These are phyloP conservation scores for Ophiobolus disseminans DNA, from an alignment of 2,329 filamentous ascomycete species.

Conservation along the genomic window DNA sequence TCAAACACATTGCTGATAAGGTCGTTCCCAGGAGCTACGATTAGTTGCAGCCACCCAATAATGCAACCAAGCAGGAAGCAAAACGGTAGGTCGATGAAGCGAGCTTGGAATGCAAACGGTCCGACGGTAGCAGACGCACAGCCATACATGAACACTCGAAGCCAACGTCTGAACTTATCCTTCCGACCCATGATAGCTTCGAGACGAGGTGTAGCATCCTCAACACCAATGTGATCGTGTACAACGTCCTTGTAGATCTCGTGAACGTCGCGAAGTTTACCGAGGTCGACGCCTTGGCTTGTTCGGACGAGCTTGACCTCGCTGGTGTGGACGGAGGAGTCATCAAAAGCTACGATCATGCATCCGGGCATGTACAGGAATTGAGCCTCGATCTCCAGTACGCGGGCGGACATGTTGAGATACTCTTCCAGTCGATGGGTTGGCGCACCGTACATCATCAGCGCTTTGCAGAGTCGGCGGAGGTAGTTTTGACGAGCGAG, in stretches of 20 bases:
- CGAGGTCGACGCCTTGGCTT: slow-evolving; percentile 73
- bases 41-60: slow-evolving; percentile 76
- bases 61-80: slow-evolving; percentile 78
- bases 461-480: slow-evolving; percentile 79
- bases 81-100: slow-evolving; percentile 78
- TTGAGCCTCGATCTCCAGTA: slow-evolving; percentile 86
- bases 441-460: slow-evolving; percentile 91
- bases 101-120: slow-evolving; percentile 79
- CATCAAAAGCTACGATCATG: slow-evolving; percentile 93
- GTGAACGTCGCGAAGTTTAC: slow-evolving; percentile 75
- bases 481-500: slow-evolving; percentile 83
- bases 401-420: slow-evolving; percentile 86
- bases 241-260: slow-evolving; percentile 84
- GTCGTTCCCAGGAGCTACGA: slow-evolving; percentile 75
- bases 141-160: slow-evolving; percentile 72
- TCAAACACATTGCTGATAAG: slow-evolving; percentile 66
- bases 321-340: slow-evolving; percentile 75
- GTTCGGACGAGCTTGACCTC: slow-evolving; percentile 78
- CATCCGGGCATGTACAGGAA: slow-evolving; percentile 90
- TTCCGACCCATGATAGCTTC: slow-evolving; percentile 67
- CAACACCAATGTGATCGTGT: slow-evolving; percentile 75
- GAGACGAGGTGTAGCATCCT: slow-evolving; percentile 70
- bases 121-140: slow-evolving; percentile 78
- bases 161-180: slow-evolving; percentile 59
- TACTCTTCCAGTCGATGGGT: slow-evolving; percentile 93